Percentiles rank a stretch among this genome's conserved stretches.
Evolutionary conservation across 2,329 filamentous ascomycete species (phyloP).

Genomic region (Diaporthe sp.): DNA sequence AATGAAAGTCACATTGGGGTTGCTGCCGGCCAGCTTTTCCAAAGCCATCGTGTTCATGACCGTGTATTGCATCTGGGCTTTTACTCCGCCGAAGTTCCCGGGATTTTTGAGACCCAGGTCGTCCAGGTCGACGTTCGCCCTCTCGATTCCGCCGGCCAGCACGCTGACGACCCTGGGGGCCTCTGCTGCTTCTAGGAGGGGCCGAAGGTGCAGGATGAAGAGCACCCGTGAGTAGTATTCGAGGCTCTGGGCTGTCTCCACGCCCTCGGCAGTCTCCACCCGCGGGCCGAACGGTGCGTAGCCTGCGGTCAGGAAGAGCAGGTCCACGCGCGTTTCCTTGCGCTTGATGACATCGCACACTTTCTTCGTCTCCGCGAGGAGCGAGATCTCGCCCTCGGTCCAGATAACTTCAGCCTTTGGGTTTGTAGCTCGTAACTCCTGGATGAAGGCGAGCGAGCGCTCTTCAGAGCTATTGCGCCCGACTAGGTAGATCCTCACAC

Average conservation of each 20-base stretch:
- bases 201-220: constrained; percentile 57
- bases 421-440: constrained; percentile 54
- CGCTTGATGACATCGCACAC: constrained; percentile 55
- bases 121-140: constrained; percentile 48
- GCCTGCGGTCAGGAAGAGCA: constrained; percentile 60
- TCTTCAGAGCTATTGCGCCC: constrained; percentile 56
- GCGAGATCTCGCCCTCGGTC: constrained; percentile 53
- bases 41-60: constrained; percentile 51
- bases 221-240: constrained; percentile 61
- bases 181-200: constrained; percentile 52
- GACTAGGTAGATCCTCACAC: constrained; percentile 58
- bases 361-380: constrained; percentile 58
- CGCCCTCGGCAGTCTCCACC: constrained; percentile 56
- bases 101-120: constrained; percentile 53
- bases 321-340: constrained; percentile 56
- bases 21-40: constrained; percentile 51
- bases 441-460: constrained; percentile 50
- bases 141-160: constrained; percentile 52
- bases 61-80: constrained; percentile 50
- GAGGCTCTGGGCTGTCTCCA: constrained; percentile 57
- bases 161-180: constrained; percentile 53
- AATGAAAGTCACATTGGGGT: constrained; percentile 52
- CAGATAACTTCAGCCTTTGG: constrained; percentile 58
- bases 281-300: constrained; percentile 58
- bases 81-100: constrained; percentile 48